phyloP scores from a whole-genome alignment of 2,329 filamentous ascomycete species.

The Talaromyces sp. region DNA sequence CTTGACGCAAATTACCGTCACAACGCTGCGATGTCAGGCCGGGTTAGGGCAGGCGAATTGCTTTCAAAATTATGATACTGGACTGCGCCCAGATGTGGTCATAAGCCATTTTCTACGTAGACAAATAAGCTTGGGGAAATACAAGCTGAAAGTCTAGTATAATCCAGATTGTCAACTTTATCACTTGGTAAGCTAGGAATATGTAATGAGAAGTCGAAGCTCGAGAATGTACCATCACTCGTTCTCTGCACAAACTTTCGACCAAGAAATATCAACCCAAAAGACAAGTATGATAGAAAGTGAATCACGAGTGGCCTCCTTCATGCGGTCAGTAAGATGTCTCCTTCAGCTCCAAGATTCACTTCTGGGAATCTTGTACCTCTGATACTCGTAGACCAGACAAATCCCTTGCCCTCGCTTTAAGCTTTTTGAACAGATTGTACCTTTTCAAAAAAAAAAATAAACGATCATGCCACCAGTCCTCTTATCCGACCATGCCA shows the following conservation, averaged over 20 bases:
- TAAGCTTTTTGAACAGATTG: not conserved
- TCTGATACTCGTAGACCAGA: constrained; percentile 34
- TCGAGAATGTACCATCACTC: not conserved
- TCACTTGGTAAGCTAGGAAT: not conserved
- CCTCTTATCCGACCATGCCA: too few species aligned
- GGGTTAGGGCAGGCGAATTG: not conserved
- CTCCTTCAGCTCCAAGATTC: constrained; percentile 40
- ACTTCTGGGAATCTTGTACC: constrained; percentile 38
- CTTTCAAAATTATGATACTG: too few species aligned
- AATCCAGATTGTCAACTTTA: not conserved
- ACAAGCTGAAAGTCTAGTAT: too few species aligned
- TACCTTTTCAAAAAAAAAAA: not conserved
- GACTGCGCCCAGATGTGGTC: too few species aligned
- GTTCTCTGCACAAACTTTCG: not conserved
- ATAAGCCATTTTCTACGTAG: too few species aligned
- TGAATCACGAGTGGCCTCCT: not conserved
- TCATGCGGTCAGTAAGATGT: constrained; percentile 34
- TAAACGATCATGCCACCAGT: not conserved
- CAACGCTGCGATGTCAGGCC: not conserved
- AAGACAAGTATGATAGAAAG: not conserved
- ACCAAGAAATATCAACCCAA: not conserved
- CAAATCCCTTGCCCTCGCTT: not conserved
- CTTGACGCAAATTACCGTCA: not conserved
- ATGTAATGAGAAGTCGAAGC: not conserved
- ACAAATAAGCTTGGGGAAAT: too few species aligned